Percentiles rank a stretch among this genome's conserved stretches.
Evolutionary conservation across 345 rosid species (phyloP).

Genomic region (Citrus hindsii): DNA sequence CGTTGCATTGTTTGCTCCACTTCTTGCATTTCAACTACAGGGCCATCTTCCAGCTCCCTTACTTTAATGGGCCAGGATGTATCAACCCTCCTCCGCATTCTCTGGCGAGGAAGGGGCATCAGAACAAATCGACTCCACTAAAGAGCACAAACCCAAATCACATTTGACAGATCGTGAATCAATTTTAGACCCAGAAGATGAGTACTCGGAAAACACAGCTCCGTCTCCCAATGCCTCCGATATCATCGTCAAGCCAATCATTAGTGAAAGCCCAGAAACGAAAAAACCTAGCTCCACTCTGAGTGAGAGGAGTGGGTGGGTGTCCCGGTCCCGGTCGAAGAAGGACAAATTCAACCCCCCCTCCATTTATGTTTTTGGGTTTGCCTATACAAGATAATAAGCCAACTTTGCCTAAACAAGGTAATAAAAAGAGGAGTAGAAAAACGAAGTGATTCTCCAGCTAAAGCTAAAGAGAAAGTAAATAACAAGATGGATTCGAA

Average conservation of each 20-base stretch:
- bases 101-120: slow-evolving; percentile 22
- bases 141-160: neutral
- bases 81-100: slow-evolving; percentile 33
- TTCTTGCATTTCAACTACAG: too few species aligned
- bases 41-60: too few species aligned
- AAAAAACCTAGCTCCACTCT: neutral
- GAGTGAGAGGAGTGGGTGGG: neutral
- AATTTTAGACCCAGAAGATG: slow-evolving; percentile 28
- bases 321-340: neutral
- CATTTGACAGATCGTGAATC: slow-evolving; percentile 4
- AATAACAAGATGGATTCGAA: neutral
- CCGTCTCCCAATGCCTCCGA: slow-evolving; percentile 21
- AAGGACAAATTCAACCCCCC: slow-evolving; percentile 6
- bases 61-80: too few species aligned
- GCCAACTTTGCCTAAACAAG: too few species aligned
- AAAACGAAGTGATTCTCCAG: too few species aligned
- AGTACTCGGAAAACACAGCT: slow-evolving; percentile 20
- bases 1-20: too few species aligned
- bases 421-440: too few species aligned
- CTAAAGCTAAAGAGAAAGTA: too few species aligned
- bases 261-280: slow-evolving; percentile 1
- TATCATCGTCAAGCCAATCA: slow-evolving; percentile 27
- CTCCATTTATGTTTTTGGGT: neutral
- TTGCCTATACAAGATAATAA: neutral
- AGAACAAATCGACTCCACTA: slow-evolving; percentile 1